These are phyloP conservation scores for Zygosaccharomyces bailii DNA, from an alignment of 805 yeast genomes.

Conservation along the genomic window DNA sequence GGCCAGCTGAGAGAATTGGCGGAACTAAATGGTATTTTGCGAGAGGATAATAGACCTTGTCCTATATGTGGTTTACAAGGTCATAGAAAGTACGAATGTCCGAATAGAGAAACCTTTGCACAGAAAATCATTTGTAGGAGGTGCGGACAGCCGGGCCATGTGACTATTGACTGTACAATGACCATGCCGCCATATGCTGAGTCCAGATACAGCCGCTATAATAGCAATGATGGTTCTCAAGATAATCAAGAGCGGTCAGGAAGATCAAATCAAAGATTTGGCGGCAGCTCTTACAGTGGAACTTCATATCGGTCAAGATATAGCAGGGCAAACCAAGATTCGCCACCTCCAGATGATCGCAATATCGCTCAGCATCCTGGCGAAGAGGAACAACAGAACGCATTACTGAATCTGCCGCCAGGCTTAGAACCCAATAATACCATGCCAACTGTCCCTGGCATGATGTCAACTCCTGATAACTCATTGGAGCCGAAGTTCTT, in stretches of 20 bases:
- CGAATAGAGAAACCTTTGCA: conserved; percentile 47
- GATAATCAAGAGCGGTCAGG: not conserved
- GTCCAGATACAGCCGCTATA: conserved; percentile 12
- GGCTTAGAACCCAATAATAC: conserved; percentile 2
- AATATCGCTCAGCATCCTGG: not conserved
- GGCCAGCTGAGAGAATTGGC: conserved; percentile 92
- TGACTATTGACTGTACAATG: conserved; percentile 74
- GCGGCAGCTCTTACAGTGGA: conserved; percentile 11
- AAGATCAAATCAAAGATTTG: conserved; percentile 4
- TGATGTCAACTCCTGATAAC: conserved; percentile 8
- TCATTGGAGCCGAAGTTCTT: not conserved
- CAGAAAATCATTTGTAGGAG: conserved; percentile 62
- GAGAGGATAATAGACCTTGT: conserved; percentile 72
- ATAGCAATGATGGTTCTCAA: conserved; percentile 3
- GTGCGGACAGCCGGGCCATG: conserved; percentile 85
- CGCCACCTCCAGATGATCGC: not conserved
- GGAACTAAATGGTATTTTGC: conserved; percentile 85
- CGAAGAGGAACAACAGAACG: not conserved
- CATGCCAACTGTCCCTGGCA: conserved; percentile 12
- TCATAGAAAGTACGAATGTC: conserved; percentile 65
- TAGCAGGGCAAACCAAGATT: conserved; percentile 9
- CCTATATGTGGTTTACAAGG: conserved; percentile 63
- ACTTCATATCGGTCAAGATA: conserved; percentile 18
- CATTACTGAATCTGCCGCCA: conserved; percentile 2
- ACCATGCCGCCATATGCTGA: conserved; percentile 21